phyloP scores from a whole-genome alignment of 371 early-diverging fungal species.

The Syncephalis plumigaleata region DNA sequence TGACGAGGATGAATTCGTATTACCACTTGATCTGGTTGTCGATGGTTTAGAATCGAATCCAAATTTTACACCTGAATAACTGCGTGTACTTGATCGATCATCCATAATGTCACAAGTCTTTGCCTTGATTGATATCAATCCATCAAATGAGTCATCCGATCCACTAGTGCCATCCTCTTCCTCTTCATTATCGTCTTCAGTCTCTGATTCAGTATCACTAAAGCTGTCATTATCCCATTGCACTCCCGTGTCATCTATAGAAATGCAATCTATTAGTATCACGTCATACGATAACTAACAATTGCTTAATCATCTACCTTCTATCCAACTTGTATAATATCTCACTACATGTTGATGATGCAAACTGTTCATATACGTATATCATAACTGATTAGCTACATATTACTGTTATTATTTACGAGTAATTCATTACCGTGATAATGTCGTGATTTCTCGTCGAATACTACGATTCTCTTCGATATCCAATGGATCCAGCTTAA shows the following conservation, averaged over 20 bases:
- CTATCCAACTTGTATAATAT: conserved; percentile 91
- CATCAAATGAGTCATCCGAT: conserved; percentile 4
- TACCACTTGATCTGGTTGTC: no score
- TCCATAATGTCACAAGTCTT: neutral
- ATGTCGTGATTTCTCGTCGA: conserved; percentile 76
- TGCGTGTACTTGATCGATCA: neutral
- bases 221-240: conserved; percentile 18
- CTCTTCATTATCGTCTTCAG: conserved; percentile 13
- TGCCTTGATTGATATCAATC: conserved; percentile 18
- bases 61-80: neutral
- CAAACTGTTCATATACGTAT: no score
- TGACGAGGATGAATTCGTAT: no score
- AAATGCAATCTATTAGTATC: neutral
- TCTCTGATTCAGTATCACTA: conserved; percentile 14
- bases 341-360: conserved; percentile 85
- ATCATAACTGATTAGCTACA: no score
- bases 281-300: neutral
- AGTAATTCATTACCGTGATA: conserved; percentile 33
- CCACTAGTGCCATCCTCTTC: conserved; percentile 5
- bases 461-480: conserved; percentile 64
- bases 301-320: conserved; percentile 22
- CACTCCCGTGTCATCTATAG: conserved; percentile 20
- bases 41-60: neutral
- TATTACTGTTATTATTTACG: no score
- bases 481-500: conserved; percentile 51